Conservation (phyloP, 257 asterid genomes). For the Fraxinus anomala region DNA sequence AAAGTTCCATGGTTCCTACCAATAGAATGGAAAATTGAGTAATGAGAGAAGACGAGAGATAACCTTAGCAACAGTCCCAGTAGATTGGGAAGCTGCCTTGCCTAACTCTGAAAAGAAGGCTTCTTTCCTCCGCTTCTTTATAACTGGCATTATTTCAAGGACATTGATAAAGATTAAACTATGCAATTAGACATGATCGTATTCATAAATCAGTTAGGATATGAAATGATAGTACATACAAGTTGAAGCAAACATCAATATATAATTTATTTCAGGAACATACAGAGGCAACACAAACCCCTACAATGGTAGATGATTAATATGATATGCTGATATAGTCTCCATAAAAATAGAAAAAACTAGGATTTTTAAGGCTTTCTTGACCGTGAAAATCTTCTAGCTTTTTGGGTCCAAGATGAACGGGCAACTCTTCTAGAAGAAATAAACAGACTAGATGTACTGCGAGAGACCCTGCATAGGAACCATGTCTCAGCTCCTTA, state of each 20-base stretch:
- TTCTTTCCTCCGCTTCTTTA: slow-evolving; percentile 80
- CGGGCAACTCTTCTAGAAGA: neutral
- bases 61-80: slow-evolving; percentile 57
- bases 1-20: neutral
- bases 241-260: neutral
- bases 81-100: slow-evolving; percentile 55
- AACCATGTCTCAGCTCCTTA: neutral
- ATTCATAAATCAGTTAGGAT: neutral
- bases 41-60: slow-evolving; percentile 11
- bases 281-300: neutral
- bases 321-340: neutral
- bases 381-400: neutral
- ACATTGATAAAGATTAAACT: slow-evolving; percentile 4
- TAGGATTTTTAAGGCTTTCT: neutral
- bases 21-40: neutral
- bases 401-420: neutral
- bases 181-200: neutral
- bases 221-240: neutral
- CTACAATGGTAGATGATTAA: neutral
- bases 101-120: slow-evolving; percentile 87
- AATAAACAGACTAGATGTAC: neutral
- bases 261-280: neutral
- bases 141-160: slow-evolving; percentile 41
- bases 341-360: neutral
- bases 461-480: neutral